Conservation (phyloP, 148 eudicot species). For the Suaeda aralocaspica region DNA sequence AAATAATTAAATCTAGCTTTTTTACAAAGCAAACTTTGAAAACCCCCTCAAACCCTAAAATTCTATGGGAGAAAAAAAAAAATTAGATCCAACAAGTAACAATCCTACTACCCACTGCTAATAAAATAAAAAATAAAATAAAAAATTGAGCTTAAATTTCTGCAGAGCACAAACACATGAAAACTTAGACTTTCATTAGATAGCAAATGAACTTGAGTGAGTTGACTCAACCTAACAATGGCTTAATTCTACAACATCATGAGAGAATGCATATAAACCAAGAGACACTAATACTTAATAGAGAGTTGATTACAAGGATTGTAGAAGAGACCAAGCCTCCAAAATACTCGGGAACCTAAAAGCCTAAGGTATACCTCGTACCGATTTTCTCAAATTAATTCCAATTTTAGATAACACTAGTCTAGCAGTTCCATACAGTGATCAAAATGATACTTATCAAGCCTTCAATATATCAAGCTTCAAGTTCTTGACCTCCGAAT, state of each 20-base stretch:
- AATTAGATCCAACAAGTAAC: no score
- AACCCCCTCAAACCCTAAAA: no score
- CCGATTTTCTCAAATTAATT: neutral
- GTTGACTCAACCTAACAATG: neutral
- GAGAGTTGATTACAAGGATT: neutral
- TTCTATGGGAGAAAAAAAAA: no score
- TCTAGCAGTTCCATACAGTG: constrained; percentile 7
- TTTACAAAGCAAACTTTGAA: no score
- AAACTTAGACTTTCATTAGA: no score
- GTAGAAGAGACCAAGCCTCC: neutral
- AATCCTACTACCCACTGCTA: no score
- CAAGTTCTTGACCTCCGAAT: constrained; percentile 54
- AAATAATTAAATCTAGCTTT: no score
- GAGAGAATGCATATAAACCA: neutral
- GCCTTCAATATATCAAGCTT: constrained; percentile 14
- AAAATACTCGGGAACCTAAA: neutral
- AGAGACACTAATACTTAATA: neutral
- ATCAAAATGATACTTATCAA: neutral
- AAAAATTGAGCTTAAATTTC: no score
- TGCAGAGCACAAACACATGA: no score
- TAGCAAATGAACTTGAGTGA: neutral
- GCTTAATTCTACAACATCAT: neutral
- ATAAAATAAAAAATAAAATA: no score
- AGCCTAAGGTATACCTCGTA: neutral
- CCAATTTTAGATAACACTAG: neutral